Base-by-base conservation (phyloP, 495 filamentous ascomycete genomes). In the Podospora pseudocomata region DNA sequence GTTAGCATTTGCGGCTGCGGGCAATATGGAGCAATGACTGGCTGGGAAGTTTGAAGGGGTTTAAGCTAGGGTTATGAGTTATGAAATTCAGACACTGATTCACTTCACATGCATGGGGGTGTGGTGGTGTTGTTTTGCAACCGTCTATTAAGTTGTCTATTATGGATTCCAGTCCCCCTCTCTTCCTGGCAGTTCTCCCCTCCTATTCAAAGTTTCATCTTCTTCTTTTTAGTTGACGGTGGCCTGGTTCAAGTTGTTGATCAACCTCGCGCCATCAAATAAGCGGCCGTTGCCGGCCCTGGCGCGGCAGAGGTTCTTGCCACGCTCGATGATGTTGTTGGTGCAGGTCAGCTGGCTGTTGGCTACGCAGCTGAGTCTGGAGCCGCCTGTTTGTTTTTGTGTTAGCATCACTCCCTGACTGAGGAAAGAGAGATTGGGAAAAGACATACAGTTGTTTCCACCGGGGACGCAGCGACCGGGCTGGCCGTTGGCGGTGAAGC, bases 291-390 rank as follows among this genome's bases (percentile, higher is more conserved):
- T 53, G 49, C 65, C 30, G n/a, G 68, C 68, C 3, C 67, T 70
- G 49, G 72, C 72, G 27, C 72, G 70, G 70, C 74, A 76, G 49
- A 74, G 30, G 23, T 58, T 59, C 67, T 67, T 72, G 63, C 73
- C 72, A 16, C 72, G 73, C 72, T 76, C 74, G 34, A 74, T 64
- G 49, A 74, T 62, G 64, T 67, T 71, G 65, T 72, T 68, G 64
- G 65, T 65, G 70, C 74, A 76, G 5, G 64, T 64, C 70, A 76
- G 57, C 32, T 57, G 61, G 67, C 59, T 66, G 57, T 74, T 61
- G 11, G 68, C 72, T 19, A 76, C 65, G 68, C 74, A 76, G 64
- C 72, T 76, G 57, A 76, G 71, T 1, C 58, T 5, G 6, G 62
- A 19, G 27, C 70, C 70, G 57, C 74, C 74, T 76, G 55, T 63